These are phyloP conservation scores for Pseudomicrostroma phylloplanum DNA, from an alignment of 1,284 basidiomycete species.

Conservation along the genomic window DNA sequence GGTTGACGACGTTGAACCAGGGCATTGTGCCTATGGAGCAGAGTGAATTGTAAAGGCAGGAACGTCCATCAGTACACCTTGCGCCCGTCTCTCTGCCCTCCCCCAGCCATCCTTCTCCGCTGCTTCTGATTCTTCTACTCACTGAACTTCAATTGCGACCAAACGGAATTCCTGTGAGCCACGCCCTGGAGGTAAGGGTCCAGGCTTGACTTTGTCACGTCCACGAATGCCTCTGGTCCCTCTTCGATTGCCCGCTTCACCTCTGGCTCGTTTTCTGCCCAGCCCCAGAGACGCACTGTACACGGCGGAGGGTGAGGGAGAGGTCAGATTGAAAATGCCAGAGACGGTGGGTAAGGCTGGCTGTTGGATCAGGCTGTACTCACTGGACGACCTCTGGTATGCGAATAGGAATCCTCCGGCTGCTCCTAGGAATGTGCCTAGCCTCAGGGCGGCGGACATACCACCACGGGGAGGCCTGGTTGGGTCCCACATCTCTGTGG, in stretches of 20 bases:
- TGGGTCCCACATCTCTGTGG: slow-evolving; percentile 39
- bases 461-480: slow-evolving; percentile 31
- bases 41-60: not conserved
- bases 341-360: not conserved
- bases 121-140: slow-evolving; percentile 15
- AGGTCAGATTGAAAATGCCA: not conserved
- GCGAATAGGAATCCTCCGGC: slow-evolving; percentile 85
- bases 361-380: not conserved
- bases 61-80: not conserved
- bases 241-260: slow-evolving; percentile 26
- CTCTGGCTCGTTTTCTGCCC: slow-evolving; percentile 71
- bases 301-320: not conserved
- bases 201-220: slow-evolving; percentile 61
- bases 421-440: slow-evolving; percentile 56
- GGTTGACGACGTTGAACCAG: slow-evolving; percentile 50
- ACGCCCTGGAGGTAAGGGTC: slow-evolving; percentile 80
- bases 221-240: slow-evolving; percentile 21
- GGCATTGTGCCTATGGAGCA: slow-evolving; percentile 33
- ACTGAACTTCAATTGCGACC: slow-evolving; percentile 61
- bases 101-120: not conserved
- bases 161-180: slow-evolving; percentile 84
- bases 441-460: slow-evolving; percentile 32
- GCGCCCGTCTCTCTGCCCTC: not conserved
- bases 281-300: slow-evolving; percentile 91
- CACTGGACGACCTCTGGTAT: slow-evolving; percentile 63